A percentile compares a stretch with the other conserved stretches of the same genome.
phyloP scores from a whole-genome alignment of 2,329 filamentous ascomycete species.

The Sarocladium oryzae region DNA sequence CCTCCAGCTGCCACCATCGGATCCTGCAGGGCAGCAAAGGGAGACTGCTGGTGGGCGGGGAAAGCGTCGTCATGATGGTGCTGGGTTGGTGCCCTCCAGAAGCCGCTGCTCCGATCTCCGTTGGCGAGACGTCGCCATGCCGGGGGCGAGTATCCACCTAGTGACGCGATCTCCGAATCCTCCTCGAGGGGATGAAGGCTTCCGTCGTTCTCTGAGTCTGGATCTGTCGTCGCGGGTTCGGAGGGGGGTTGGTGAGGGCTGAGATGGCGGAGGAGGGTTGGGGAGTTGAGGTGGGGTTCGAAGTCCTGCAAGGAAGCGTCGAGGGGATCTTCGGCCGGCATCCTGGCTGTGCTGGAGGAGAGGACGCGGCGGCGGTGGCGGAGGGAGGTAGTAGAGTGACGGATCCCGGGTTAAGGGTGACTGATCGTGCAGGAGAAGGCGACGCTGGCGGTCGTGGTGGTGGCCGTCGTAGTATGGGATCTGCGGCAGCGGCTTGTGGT shows the following conservation, averaged over 20 bases:
- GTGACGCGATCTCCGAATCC: slow-evolving; percentile 41
- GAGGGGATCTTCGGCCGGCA: slow-evolving; percentile 33
- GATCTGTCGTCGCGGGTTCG: slow-evolving; percentile 22
- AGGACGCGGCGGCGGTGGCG: slow-evolving; percentile 11
- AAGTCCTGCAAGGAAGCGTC: slow-evolving; percentile 50
- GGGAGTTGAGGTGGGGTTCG: slow-evolving; percentile 40
- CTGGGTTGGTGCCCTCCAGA: slow-evolving; percentile 45
- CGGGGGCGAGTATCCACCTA: slow-evolving; percentile 53
- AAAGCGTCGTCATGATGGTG: slow-evolving; percentile 41
- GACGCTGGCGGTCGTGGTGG: slow-evolving; percentile 12
- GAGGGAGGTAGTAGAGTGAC: slow-evolving; percentile 17
- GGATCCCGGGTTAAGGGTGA: slow-evolving; percentile 25
- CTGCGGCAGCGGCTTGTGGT: slow-evolving; percentile 21
- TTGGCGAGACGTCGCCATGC: slow-evolving; percentile 56
- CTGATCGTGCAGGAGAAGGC: slow-evolving; percentile 26
- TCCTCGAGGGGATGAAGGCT: slow-evolving; percentile 11
- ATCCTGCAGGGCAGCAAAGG: slow-evolving; percentile 3
- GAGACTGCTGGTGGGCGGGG: slow-evolving; percentile 1
- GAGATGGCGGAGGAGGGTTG: slow-evolving; percentile 19
- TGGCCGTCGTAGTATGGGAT: slow-evolving; percentile 14
- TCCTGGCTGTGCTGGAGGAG: slow-evolving; percentile 16
- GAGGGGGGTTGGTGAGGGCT: slow-evolving; percentile 21
- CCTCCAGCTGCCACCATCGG: slow-evolving; percentile 1
- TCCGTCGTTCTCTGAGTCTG: slow-evolving; percentile 5
- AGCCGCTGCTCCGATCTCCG: slow-evolving; percentile 51